Conservation (phyloP, 2,329 filamentous ascomycete genomes). For the Epichloe festucae region DNA sequence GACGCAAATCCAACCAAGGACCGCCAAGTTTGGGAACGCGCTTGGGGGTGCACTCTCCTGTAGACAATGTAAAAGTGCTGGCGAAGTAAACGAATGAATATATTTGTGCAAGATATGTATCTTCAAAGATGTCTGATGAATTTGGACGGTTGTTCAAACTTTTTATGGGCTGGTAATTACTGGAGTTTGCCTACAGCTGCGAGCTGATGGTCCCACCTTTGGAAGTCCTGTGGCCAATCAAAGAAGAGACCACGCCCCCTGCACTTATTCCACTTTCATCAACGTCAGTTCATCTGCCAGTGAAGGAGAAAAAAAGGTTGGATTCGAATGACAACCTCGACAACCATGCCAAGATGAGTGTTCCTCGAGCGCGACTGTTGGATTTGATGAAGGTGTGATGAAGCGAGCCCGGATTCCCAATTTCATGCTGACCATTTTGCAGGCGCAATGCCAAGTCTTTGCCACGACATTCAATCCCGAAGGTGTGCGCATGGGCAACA, state of each 20-base stretch:
- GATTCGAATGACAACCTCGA: constrained; percentile 11
- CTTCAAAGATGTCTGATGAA: too few species aligned
- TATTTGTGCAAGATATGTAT: too few species aligned
- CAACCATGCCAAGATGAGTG: constrained; percentile 40
- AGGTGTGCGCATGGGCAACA: constrained; percentile 72
- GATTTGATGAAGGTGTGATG: constrained; percentile 67
- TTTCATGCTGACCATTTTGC: constrained; percentile 12
- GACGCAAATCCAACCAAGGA: background rate
- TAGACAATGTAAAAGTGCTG: background rate
- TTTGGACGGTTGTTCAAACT: background rate
- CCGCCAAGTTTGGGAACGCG: background rate
- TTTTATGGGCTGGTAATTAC: background rate
- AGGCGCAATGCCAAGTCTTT: constrained; percentile 90
- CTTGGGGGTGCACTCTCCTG: background rate
- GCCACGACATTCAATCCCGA: constrained; percentile 83
- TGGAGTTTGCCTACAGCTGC: background rate
- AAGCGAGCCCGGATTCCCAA: background rate
- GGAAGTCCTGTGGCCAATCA: constrained; percentile 5
- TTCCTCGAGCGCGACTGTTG: constrained; percentile 47
- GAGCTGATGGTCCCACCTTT: background rate
- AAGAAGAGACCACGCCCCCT: background rate
- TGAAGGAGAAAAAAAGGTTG: background rate
- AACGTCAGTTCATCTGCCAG: too few species aligned
- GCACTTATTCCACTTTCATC: background rate
- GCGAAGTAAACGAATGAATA: too few species aligned